phyloP scores from a whole-genome alignment of 2,329 filamentous ascomycete genomes.

The Myotisia sp. region DNA sequence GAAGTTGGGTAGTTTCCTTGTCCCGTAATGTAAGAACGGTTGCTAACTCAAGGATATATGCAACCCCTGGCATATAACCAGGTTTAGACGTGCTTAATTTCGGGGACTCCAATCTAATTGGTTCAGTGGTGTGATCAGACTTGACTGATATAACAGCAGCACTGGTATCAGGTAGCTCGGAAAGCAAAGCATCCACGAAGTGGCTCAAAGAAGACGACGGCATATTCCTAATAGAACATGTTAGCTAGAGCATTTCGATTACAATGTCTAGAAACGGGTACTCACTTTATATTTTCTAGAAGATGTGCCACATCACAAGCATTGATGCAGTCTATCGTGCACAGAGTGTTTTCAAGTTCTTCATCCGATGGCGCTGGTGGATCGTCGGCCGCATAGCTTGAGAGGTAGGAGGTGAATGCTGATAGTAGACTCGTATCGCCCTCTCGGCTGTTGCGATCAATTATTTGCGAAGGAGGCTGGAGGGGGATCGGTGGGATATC shows the following conservation, averaged over 20 bases:
- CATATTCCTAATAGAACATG: conserved; percentile 3
- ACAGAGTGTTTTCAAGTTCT: conserved; percentile 88
- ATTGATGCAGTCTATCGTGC: conserved; percentile 85
- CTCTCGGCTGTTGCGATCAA: conserved; percentile 68
- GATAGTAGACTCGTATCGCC: conserved; percentile 79
- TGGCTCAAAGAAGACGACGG: conserved; percentile 44
- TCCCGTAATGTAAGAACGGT: conserved; percentile 70
- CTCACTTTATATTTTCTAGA: conserved; percentile 67
- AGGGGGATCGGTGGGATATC: conserved; percentile 71
- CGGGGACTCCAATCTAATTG: conserved; percentile 46
- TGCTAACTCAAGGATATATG: conserved; percentile 83
- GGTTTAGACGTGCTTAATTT: conserved; percentile 43
- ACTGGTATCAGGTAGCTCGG: conserved; percentile 70
- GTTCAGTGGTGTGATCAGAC: conserved; percentile 56
- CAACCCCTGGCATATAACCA: conserved; percentile 68
- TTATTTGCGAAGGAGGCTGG: conserved; percentile 79
- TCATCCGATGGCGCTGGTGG: conserved; percentile 95
- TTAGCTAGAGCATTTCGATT: neutral
- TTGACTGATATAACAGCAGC: conserved; percentile 79
- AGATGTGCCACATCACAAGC: conserved; percentile 74
- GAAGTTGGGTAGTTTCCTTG: conserved; percentile 51
- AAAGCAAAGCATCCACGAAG: conserved; percentile 59
- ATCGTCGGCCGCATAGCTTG: conserved; percentile 96
- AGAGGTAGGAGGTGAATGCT: conserved; percentile 89
- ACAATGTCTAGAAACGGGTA: neutral